Percentiles rank a stretch among this genome's conserved stretches.
phyloP scores from a whole-genome alignment of 2,329 filamentous ascomycete genomes.

The Apiospora malaysiana region DNA sequence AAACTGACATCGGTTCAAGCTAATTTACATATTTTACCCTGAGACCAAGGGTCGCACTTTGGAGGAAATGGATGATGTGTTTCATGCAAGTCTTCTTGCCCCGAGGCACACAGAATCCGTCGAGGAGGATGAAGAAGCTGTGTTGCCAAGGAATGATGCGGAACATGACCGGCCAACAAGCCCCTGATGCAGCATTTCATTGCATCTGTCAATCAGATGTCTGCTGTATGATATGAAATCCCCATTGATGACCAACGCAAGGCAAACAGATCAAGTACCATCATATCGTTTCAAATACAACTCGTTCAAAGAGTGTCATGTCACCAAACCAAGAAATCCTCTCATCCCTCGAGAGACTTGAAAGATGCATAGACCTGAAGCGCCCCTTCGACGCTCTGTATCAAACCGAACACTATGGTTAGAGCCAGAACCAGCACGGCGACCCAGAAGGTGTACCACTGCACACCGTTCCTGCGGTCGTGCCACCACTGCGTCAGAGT shows the following conservation, averaged over 20 bases:
- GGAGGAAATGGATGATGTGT: constrained; percentile 53
- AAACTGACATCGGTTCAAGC: constrained; percentile 31
- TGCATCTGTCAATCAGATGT: too few relatives aligned
- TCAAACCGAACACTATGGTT: not conserved
- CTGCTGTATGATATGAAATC: too few relatives aligned
- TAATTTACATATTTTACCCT: constrained; percentile 50
- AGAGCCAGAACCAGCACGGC: not conserved
- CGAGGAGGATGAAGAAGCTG: constrained; percentile 10
- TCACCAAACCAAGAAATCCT: not conserved
- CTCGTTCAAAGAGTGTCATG: not conserved
- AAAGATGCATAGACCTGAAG: not conserved
- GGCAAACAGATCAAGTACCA: too few relatives aligned
- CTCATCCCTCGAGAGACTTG: not conserved
- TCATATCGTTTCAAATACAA: too few relatives aligned
- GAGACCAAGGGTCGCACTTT: constrained; percentile 50
- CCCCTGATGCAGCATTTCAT: not conserved
- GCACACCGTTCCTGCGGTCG: not conserved
- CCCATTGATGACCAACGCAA: too few relatives aligned
- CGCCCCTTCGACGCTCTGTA: not conserved
- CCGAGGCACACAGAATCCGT: not conserved
- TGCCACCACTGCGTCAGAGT: not conserved
- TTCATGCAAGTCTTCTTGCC: constrained; percentile 29
- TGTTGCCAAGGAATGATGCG: not conserved
- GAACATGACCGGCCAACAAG: not conserved
- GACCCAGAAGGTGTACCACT: not conserved